phyloP scores from a whole-genome alignment of 2,329 filamentous ascomycete species.

The Stylonectria norvegica region DNA sequence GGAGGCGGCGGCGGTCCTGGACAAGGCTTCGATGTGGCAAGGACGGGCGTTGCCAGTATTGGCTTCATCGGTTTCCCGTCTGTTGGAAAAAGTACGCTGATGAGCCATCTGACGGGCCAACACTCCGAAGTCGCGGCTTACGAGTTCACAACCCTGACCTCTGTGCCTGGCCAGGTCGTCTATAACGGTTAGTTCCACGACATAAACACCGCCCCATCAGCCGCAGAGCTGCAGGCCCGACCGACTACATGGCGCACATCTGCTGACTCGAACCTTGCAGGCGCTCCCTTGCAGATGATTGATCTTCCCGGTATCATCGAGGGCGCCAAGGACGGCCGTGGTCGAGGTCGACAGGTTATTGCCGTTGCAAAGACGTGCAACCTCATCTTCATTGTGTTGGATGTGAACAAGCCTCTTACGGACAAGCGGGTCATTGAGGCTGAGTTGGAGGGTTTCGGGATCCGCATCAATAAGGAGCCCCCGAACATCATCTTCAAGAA shows the following conservation, averaged over 20 bases:
- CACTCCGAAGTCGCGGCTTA: slow-evolving; percentile 97
- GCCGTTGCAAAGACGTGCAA: slow-evolving; percentile 98
- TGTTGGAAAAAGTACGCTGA: slow-evolving; percentile 96
- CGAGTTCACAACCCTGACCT: slow-evolving; percentile 97
- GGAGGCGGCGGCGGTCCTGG: slow-evolving; percentile 78
- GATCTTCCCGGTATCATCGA: slow-evolving; percentile 98
- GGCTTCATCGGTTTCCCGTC: slow-evolving; percentile 98
- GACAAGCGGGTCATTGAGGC: slow-evolving; percentile 95
- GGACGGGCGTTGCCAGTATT: slow-evolving; percentile 94
- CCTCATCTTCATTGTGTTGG: slow-evolving; percentile 96
- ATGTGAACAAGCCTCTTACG: slow-evolving; percentile 96
- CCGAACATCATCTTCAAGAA: slow-evolving; percentile 99
- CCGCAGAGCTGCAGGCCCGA: slow-evolving; percentile 6
- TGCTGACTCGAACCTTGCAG: slow-evolving; percentile 31
- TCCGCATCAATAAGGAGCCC: slow-evolving; percentile 93
- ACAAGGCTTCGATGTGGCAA: slow-evolving; percentile 91
- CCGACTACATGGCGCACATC: slow-evolving; percentile 11
- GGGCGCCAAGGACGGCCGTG: slow-evolving; percentile 96
- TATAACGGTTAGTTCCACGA: slow-evolving; percentile 68
- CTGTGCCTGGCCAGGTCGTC: slow-evolving; percentile 89
- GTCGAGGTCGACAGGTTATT: slow-evolving; percentile 96
- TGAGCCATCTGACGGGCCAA: slow-evolving; percentile 91
- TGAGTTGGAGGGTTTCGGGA: slow-evolving; percentile 95
- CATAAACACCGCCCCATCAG: too few relatives aligned
- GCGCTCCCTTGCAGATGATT: slow-evolving; percentile 95